A percentile compares a stretch with the other conserved stretches of the same genome.
Conservation (phyloP, 2,329 filamentous ascomycete genomes). For the Epichloe amarillans region DNA sequence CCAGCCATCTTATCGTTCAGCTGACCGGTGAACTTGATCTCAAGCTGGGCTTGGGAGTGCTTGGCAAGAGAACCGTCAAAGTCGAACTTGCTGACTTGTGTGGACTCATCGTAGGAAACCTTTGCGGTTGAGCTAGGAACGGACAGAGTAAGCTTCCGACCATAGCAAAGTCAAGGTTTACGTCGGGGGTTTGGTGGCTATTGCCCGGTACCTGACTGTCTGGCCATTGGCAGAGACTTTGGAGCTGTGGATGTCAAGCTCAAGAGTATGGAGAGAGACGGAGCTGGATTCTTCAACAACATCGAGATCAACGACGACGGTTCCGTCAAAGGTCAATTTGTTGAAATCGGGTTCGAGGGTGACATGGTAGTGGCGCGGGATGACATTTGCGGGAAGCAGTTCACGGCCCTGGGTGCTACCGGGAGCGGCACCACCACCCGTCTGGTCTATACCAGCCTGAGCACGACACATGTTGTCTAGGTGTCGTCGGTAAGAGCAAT, state of each 20-base stretch:
- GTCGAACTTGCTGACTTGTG: constrained; percentile 68
- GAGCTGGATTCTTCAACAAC: constrained; percentile 73
- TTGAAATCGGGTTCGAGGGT: constrained; percentile 84
- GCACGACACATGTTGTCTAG: constrained; percentile 48
- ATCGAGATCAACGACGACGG: constrained; percentile 70
- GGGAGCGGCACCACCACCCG: constrained; percentile 17
- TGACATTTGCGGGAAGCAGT: constrained; percentile 82
- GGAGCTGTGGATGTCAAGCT: constrained; percentile 68
- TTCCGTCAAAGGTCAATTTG: constrained; percentile 76
- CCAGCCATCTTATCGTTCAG: constrained; percentile 95
- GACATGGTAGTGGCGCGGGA: constrained; percentile 83
- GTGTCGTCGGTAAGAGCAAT: constrained; percentile 63
- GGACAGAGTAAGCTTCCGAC: background rate
- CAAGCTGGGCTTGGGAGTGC: constrained; percentile 57
- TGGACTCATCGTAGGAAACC: constrained; percentile 64
- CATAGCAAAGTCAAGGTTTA: too few species aligned
- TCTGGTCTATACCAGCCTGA: constrained; percentile 21
- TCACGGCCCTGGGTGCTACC: constrained; percentile 39
- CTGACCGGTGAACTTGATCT: constrained; percentile 53
- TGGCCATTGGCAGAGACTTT: constrained; percentile 31
- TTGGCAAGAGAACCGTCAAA: constrained; percentile 62
- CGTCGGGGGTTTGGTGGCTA: background rate
- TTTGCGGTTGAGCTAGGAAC: constrained; percentile 11
- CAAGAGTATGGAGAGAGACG: constrained; percentile 76
- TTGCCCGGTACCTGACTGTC: constrained; percentile 26